These are phyloP conservation scores for Alternaria alternata DNA, from an alignment of 2,329 filamentous ascomycete genomes.

Conservation along the genomic window DNA sequence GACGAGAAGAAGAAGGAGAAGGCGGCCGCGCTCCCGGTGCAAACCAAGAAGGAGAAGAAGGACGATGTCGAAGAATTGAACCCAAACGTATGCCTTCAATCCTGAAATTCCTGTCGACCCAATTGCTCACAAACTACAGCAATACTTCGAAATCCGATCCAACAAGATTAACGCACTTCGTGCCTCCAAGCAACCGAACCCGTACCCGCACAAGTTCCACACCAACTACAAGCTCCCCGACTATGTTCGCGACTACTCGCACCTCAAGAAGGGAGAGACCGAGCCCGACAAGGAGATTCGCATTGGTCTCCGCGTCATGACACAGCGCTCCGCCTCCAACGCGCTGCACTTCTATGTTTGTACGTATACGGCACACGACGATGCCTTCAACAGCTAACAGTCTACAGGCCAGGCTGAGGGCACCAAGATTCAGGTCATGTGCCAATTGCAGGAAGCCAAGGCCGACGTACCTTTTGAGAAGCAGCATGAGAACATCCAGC, in stretches of 20 bases:
- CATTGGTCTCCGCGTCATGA: conserved; percentile 85
- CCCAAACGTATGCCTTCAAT: conserved; percentile 65
- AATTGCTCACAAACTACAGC: conserved; percentile 55
- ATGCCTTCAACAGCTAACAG: conserved; percentile 17
- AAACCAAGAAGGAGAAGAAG: conserved; percentile 66
- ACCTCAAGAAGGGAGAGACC: conserved; percentile 87
- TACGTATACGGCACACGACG: not conserved
- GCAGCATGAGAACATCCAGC: conserved; percentile 87
- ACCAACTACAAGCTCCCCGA: conserved; percentile 82
- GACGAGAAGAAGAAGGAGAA: conserved; percentile 90
- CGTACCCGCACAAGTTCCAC: conserved; percentile 91
- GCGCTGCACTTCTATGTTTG: conserved; percentile 44
- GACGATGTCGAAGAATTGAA: conserved; percentile 75
- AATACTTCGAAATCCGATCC: conserved; percentile 97
- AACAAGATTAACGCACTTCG: conserved; percentile 79
- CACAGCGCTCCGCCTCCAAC: conserved; percentile 31
- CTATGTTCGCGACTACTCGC: conserved; percentile 78
- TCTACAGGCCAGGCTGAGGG: conserved; percentile 70
- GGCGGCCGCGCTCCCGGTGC: conserved; percentile 71
- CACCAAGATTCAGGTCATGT: conserved; percentile 87
- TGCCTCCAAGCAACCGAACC: conserved; percentile 76
- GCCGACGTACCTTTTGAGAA: conserved; percentile 77
- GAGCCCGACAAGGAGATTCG: conserved; percentile 77
- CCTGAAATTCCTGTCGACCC: conserved; percentile 35
- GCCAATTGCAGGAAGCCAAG: conserved; percentile 80